phyloP scores from a whole-genome alignment of 352 stramenopile species.

The Discostella stelligera region DNA sequence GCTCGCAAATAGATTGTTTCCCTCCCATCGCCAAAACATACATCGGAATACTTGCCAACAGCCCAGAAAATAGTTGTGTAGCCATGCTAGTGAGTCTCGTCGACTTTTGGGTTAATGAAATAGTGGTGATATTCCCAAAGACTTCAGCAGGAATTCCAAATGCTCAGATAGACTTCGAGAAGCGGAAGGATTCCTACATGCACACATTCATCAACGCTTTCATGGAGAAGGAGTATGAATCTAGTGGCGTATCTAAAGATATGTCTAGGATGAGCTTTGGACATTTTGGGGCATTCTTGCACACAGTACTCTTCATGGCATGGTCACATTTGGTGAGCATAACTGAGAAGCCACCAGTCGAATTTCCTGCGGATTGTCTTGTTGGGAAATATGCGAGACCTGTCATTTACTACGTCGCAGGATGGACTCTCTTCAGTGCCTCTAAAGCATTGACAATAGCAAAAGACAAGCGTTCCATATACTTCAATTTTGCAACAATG shows the following conservation, averaged over 20 bases:
- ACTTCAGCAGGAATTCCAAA: slow-evolving; percentile 2
- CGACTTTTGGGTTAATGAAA: slow-evolving; percentile 5
- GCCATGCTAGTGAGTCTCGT: slow-evolving; percentile 3
- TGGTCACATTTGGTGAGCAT: slow-evolving; percentile 11
- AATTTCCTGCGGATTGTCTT: slow-evolving; percentile 15
- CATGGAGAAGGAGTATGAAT: neutral
- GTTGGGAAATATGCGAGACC: slow-evolving; percentile 22
- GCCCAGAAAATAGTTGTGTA: slow-evolving; percentile 10
- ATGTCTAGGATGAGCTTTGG: slow-evolving; percentile 5
- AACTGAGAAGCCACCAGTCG: slow-evolving; percentile 8
- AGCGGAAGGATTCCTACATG: neutral
- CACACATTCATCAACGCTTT: no score
- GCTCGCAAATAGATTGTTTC: neutral
- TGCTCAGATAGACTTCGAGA: slow-evolving; percentile 12
- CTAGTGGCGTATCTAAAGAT: neutral
- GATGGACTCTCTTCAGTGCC: slow-evolving; percentile 22
- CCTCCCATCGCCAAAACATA: neutral
- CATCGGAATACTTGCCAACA: neutral
- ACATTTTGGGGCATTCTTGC: slow-evolving; percentile 5
- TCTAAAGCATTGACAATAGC: slow-evolving; percentile 20
- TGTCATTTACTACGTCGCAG: slow-evolving; percentile 35
- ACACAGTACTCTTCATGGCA: slow-evolving; percentile 7
- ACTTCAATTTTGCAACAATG: neutral
- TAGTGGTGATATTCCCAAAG: slow-evolving; percentile 3
- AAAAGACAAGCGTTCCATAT: slow-evolving; percentile 13